Percentiles rank a stretch among this genome's conserved stretches.
Evolutionary conservation across 352 stramenopile species (phyloP).

Genomic region (Nothophytophthora sp.): DNA sequence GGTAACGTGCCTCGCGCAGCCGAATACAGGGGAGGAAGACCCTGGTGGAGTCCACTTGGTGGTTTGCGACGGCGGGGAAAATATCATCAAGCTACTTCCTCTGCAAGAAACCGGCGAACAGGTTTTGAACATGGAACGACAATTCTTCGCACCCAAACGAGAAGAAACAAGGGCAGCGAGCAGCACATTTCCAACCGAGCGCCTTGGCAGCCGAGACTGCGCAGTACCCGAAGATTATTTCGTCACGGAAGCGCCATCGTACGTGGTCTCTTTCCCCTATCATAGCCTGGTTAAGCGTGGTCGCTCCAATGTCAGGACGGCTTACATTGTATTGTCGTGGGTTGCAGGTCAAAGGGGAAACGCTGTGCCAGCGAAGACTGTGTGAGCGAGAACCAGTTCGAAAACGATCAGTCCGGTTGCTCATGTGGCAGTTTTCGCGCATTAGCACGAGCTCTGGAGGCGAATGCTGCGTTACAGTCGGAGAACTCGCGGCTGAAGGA

Average conservation of each 20-base stretch:
- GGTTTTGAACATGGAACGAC: background rate
- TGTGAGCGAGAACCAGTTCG: constrained; percentile 18
- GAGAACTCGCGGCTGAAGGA: constrained; percentile 39
- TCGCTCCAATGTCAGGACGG: background rate
- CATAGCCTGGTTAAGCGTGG: background rate
- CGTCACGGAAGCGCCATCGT: constrained; percentile 3
- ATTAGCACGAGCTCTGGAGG: constrained; percentile 10
- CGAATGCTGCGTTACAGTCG: constrained; percentile 26
- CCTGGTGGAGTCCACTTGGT: constrained; percentile 4
- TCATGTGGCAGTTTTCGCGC: constrained; percentile 5
- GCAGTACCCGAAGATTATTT: background rate
- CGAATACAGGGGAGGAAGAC: background rate
- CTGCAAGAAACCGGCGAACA: constrained; percentile 8
- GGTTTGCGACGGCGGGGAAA: constrained; percentile 24
- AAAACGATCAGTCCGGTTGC: background rate
- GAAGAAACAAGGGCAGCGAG: constrained; percentile 1
- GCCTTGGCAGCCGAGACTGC: constrained; percentile 1
- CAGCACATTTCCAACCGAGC: constrained; percentile 1
- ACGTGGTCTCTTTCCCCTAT: constrained; percentile 2
- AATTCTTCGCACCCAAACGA: constrained; percentile 1
- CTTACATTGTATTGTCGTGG: background rate
- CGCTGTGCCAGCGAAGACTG: background rate
- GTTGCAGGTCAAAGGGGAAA: background rate
- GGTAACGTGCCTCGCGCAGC: constrained; percentile 14
- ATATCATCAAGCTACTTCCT: constrained; percentile 24